Conservation (phyloP, 2,329 filamentous ascomycete genomes). For the Talaromyces piceae region DNA sequence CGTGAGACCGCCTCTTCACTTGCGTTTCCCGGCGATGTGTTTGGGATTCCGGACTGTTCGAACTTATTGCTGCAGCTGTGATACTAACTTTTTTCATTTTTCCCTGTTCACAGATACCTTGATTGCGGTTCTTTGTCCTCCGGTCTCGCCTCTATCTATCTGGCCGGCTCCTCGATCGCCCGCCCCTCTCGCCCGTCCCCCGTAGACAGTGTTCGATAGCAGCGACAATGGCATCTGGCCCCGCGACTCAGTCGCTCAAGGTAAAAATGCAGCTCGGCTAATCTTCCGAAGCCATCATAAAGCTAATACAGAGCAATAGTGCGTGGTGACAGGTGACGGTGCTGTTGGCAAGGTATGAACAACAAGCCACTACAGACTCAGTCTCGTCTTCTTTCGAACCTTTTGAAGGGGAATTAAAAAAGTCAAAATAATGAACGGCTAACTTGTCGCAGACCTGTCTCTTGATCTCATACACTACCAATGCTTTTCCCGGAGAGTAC, state of each 20-base stretch:
- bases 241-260: conserved; percentile 86
- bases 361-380: no score
- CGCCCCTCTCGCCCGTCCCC: neutral
- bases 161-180: neutral
- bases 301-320: conserved; percentile 56
- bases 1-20: neutral
- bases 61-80: no score
- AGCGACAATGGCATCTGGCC: conserved; percentile 62
- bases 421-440: no score
- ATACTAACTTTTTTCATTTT: neutral
- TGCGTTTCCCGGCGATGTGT: neutral
- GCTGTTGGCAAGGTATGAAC: conserved; percentile 87
- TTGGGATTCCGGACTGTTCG: no score
- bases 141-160: neutral
- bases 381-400: no score
- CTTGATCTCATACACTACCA: conserved; percentile 98
- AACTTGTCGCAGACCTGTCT: conserved; percentile 70
- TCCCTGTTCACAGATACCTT: neutral
- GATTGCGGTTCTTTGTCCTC: neutral
- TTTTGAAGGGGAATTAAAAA: no score
- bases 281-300: neutral
- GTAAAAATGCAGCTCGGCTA: conserved; percentile 42
- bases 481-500: conserved; percentile 99
- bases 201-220: neutral
- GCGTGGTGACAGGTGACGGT: conserved; percentile 98